Conservation (phyloP, 1,284 basidiomycete genomes). For the Marasmius oreades region DNA sequence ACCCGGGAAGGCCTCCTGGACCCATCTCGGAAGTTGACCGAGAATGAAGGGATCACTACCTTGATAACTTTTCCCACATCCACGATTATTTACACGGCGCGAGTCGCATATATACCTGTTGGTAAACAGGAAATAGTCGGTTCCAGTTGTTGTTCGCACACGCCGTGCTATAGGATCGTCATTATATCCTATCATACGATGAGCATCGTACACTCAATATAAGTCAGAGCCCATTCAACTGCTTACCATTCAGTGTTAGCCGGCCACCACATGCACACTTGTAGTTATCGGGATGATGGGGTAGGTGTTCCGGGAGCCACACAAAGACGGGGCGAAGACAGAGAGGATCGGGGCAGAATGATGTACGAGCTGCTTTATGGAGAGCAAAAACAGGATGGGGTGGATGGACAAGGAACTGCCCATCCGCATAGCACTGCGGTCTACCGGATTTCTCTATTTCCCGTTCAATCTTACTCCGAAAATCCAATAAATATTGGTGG, state of each 20-base stretch:
- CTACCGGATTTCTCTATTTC: conserved; percentile 2
- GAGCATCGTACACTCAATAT: background rate
- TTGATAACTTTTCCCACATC: conserved; percentile 12
- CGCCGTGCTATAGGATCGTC: conserved; percentile 17
- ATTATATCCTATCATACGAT: conserved; percentile 16
- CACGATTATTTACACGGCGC: background rate
- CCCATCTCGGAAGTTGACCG: conserved; percentile 11
- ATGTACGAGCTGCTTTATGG: background rate
- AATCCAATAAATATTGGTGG: background rate
- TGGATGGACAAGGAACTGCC: conserved; percentile 5
- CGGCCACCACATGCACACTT: conserved; percentile 11
- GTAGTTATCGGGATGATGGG: conserved; percentile 10
- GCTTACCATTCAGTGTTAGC: conserved; percentile 11
- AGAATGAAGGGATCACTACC: conserved; percentile 13
- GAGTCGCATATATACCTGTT: conserved; percentile 15
- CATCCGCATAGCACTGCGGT: conserved; percentile 8
- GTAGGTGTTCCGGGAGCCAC: conserved; percentile 14
- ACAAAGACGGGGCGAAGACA: conserved; percentile 13
- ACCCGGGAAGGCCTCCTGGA: conserved; percentile 17
- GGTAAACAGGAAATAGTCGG: conserved; percentile 16
- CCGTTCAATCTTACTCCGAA: background rate
- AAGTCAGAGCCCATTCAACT: background rate
- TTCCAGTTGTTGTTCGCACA: conserved; percentile 7
- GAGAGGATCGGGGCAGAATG: conserved; percentile 4
- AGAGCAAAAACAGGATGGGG: conserved; percentile 10